Base-by-base conservation (phyloP, 257 asterid species). In the Nicotiana noctiflora region DNA sequence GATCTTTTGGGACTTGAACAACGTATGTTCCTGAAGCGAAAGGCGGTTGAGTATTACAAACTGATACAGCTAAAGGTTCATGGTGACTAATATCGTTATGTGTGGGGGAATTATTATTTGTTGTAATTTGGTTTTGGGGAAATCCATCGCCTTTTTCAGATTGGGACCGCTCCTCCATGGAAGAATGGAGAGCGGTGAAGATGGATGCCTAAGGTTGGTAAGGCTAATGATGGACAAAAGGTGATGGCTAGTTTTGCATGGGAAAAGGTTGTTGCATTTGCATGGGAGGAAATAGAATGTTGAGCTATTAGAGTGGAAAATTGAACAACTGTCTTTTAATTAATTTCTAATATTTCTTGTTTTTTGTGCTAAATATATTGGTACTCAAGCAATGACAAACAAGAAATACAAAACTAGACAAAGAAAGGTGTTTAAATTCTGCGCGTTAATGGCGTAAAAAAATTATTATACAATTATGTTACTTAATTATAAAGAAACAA, bases 1-100 rank as follows among this genome's bases (percentile, higher is more conserved):
- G 89, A 82, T 89, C 86, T 51, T 85, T 87, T 0, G 88, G 90
- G 34, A 87, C 86, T 81, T 84, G 92, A 7, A 89, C 88, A 6
- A 87, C 76, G 13, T 87, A 89, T 1, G 89, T 89, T 23, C 89
- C 83, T 0, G 87, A 13, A n/a, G 57, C 65, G 21, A 75, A 77
- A 11, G 4, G 7, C 1, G 80, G 81, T 21, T 25, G 75, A 4
- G 85, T 34, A 18, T 3, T 77, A 19, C 51, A 4, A 27, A 52
- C 8, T 0, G 86, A 75, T 46, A 57, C 59, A 9, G 79, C 81
- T 27, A 34, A 31, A 19, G 61, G 79, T 32, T 62, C 70, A 63
- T 6, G 11, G 8, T 63, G 40, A 10, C 4, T 25, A 63, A 66
- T 56, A 34, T 25, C 75, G 29, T 32, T 17, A 8, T 40, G 12